These are phyloP conservation scores for Nicotiana paniculata DNA, from an alignment of 257 asterid genomes.

Conservation along the genomic window DNA sequence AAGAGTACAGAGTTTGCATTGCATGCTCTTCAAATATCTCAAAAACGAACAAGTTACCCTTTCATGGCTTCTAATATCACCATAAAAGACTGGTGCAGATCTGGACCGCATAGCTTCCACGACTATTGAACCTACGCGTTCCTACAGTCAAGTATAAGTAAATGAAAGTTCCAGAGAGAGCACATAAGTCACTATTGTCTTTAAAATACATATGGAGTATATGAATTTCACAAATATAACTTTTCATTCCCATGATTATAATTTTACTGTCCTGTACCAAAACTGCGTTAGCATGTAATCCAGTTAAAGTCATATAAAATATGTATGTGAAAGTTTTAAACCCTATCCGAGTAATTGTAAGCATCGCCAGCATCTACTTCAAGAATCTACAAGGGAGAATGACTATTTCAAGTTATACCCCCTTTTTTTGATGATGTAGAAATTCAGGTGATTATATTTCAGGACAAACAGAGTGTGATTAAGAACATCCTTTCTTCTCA, in stretches of 20 bases:
- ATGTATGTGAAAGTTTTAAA: neutral
- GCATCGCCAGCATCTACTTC: neutral
- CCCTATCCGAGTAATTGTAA: neutral
- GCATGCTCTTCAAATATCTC: neutral
- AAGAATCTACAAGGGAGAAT: neutral
- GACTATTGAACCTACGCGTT: conserved; percentile 46
- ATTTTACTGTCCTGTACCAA: neutral
- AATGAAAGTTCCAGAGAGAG: conserved; percentile 12
- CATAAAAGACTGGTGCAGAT: conserved; percentile 78
- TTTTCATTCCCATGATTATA: neutral
- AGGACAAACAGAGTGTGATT: neutral
- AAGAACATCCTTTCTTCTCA: neutral
- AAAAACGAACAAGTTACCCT: conserved; percentile 43
- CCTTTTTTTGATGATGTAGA: neutral
- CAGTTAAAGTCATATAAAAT: neutral
- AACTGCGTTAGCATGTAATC: neutral
- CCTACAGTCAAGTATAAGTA: conserved; percentile 33
- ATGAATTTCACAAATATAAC: neutral
- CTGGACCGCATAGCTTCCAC: conserved; percentile 91
- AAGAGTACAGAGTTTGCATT: neutral
- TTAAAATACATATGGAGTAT: neutral
- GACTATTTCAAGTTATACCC: neutral
- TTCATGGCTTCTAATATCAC: conserved; percentile 94
- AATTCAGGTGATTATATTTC: neutral
- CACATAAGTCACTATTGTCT: neutral